Base-by-base conservation (phyloP, 306 rosid species). In the Glycine tomentella region DNA sequence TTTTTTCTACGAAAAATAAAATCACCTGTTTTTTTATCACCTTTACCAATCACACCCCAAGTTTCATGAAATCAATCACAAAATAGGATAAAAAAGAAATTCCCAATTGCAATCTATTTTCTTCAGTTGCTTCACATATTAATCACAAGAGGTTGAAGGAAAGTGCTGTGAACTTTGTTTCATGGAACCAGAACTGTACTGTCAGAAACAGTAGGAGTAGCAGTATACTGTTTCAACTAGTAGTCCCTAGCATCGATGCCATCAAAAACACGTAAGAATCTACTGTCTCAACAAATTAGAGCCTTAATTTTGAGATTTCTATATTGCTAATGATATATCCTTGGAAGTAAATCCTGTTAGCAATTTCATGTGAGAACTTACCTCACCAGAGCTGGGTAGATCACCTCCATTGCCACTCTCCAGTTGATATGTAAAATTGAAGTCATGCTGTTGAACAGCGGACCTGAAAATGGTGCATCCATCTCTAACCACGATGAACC, bases 351-450 rank as follows among this genome's bases (percentile, higher is more conserved):
- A 48, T 50, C 69, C 59, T 59, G 74, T 48, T 25, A 56, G 65
- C 42, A 61, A 63, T 52, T 36, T 44, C 44, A 72, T 8, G 77
- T 33, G 72, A 65, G 72, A 66, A 80, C 83, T 76, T 75, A 96
- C 99, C 92, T 96, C 90, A 16, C 97, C 98, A 44, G 98, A 92
- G 92, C 93, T 84, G 46, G 99, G 99, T 69, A 85, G 90, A 86
- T 96, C 99, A 69, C 89, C 93, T 59, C 87, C 85, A 36, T 82
- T 84, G 72, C 99, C 98, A 71, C 93, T 85, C 81, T 90, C 99
- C 78, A 93, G 82, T 84, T 95, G 98, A 87, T 89, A 93, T 31
- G 97, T 87, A 85, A 89, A 92, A 88, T 95, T 93, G 91, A 93
- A 95, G 82, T 80, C 91, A 75, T 92, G 97, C 51, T 90, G 98